Conservation (phyloP, 257 asterid species). For the Mentha longifolia region DNA sequence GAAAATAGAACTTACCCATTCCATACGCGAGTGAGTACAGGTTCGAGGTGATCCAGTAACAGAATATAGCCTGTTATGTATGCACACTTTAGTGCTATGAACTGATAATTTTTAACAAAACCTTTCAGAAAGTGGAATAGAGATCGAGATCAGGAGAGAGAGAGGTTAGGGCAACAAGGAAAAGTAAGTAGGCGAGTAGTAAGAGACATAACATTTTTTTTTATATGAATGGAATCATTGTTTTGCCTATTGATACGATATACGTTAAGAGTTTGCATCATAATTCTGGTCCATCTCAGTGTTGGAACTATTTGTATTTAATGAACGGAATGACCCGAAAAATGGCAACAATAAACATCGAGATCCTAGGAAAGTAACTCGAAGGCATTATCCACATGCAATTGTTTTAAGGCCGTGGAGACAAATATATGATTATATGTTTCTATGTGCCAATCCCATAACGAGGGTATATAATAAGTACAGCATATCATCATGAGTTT, state of each 20-base stretch:
- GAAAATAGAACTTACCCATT: constrained; percentile 54
- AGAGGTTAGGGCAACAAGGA: not conserved
- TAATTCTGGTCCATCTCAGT: not conserved
- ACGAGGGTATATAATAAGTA: not conserved
- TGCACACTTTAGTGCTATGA: not conserved
- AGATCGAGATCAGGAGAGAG: constrained; percentile 7
- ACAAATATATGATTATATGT: too few species aligned
- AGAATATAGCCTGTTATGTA: constrained; percentile 76
- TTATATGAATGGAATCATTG: not conserved
- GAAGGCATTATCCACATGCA: not conserved
- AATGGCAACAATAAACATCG: too few species aligned
- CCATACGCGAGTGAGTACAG: constrained; percentile 81
- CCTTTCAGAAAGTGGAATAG: not conserved
- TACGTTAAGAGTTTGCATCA: not conserved
- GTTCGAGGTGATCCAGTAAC: constrained; percentile 94
- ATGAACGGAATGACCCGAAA: too few species aligned
- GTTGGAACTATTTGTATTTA: too few species aligned
- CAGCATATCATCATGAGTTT: not conserved
- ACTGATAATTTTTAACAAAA: not conserved
- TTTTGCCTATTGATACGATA: too few species aligned
- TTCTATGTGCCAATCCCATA: not conserved
- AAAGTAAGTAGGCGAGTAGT: not conserved
- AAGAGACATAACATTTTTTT: not conserved
- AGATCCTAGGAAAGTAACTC: not conserved
- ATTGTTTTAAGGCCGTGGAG: too few species aligned